Percentiles rank a stretch among this genome's conserved stretches.
Evolutionary conservation across 2,329 filamentous ascomycete species (phyloP).

Genomic region (Cordyceps sp.): DNA sequence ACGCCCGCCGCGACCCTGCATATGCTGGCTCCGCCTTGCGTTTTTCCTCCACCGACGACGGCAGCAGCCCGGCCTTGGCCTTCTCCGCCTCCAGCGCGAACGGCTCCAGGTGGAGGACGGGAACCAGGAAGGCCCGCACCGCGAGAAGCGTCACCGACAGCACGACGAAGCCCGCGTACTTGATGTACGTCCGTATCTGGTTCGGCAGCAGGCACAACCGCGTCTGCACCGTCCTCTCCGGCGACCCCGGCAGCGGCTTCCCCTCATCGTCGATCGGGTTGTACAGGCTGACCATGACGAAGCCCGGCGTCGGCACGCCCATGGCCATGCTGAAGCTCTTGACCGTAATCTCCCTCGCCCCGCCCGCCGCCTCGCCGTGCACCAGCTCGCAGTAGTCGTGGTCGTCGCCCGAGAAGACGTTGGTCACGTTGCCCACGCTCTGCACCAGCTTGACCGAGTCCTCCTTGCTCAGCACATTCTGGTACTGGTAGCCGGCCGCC

Average conservation of each 20-base stretch:
- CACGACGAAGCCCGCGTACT: constrained; percentile 51
- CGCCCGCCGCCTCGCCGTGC: constrained; percentile 52
- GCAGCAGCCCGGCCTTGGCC: constrained; percentile 30
- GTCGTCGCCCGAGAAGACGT: constrained; percentile 90
- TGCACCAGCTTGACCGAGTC: constrained; percentile 63
- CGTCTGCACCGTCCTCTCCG: constrained; percentile 56
- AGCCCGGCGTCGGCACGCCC: constrained; percentile 78
- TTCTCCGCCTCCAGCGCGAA: constrained; percentile 39
- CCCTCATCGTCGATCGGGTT: constrained; percentile 62
- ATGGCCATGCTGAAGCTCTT: constrained; percentile 94
- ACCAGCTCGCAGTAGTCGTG: constrained; percentile 93
- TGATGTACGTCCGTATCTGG: constrained; percentile 69
- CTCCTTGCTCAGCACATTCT: constrained; percentile 70
- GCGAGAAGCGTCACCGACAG: constrained; percentile 32
- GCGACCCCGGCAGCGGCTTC: constrained; percentile 24
- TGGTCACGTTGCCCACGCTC: constrained; percentile 64
- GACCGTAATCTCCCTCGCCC: constrained; percentile 72
- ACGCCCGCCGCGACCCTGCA: no score
- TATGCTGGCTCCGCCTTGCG: no score
- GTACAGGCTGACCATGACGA: constrained; percentile 78
- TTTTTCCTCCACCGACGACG: background rate
- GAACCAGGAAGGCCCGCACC: constrained; percentile 39
- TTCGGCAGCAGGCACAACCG: constrained; percentile 84
- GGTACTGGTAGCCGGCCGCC: constrained; percentile 77
- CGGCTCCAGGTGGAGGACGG: constrained; percentile 32